Conservation (phyloP, 768 basidiomycete species). For the Auricularia auricula-judae region DNA sequence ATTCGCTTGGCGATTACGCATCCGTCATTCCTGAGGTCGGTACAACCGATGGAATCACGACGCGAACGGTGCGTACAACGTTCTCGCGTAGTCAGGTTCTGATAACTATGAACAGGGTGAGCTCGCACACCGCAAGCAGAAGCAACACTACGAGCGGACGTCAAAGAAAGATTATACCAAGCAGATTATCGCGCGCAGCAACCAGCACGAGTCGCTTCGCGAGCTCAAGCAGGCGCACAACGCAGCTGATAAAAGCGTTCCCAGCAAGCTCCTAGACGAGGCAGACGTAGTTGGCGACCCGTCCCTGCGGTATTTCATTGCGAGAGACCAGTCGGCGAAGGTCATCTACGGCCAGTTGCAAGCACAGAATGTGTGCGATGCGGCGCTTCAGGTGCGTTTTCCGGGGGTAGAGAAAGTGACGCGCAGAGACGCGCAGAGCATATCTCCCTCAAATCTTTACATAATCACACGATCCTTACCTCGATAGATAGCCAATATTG, state of each 20-base stretch:
- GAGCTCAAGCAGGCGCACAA: neutral
- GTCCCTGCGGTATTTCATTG: neutral
- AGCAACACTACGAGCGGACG: neutral
- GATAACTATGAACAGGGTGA: neutral
- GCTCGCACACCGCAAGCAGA: neutral
- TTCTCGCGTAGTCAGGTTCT: neutral
- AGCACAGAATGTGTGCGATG: neutral
- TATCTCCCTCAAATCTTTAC: too few species aligned
- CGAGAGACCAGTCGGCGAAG: neutral
- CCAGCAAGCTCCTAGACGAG: neutral
- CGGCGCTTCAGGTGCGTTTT: neutral
- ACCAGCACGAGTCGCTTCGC: neutral
- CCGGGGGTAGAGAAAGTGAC: too few species aligned
- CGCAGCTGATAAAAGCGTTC: neutral
- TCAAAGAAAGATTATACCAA: neutral
- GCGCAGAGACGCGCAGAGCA: too few species aligned
- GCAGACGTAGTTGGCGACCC: neutral
- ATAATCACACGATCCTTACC: too few species aligned
- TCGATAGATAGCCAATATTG: too few species aligned
- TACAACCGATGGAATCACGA: constrained; percentile 27
- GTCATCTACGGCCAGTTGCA: neutral
- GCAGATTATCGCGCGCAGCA: neutral
- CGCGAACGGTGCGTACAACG: constrained; percentile 19
- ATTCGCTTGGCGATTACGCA: constrained; percentile 24
- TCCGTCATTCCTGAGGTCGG: constrained; percentile 17